Base-by-base conservation (phyloP, 345 rosid genomes). In the Trapa bicornis region DNA sequence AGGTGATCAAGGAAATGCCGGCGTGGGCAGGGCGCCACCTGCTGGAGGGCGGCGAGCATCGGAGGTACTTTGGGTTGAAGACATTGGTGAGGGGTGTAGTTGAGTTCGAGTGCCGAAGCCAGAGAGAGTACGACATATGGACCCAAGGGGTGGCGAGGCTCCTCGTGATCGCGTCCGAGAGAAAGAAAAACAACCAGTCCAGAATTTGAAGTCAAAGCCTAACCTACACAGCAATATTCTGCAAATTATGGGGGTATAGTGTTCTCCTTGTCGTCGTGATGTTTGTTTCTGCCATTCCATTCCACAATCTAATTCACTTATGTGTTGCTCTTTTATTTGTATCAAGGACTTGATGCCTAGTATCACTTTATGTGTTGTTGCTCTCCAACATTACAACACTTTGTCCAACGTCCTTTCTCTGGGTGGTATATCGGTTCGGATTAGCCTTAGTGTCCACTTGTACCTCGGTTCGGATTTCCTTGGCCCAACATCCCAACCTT, bases 1-100 rank as follows among this genome's bases (percentile, higher is more conserved):
- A 71, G 71, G 81, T 80, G 61, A 68, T 75, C 65, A 75, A 73
- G 38, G 70, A 77, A 35, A 65, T 80, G 67, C 79, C 79, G 2
- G 71, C 84, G 22, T 80, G 84, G 84, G 77, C 81, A 1, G 78
- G 84, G 36, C 73, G 81, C 37, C 77, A 80, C 75, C 68, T 77
- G 74, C 74, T 77, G 1, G 74, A 71, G 56, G 77, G 75, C 14
- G 80, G 82, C 0, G 78, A 78, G 67, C 37, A 81, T 32, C 60
- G 82, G 11, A 16, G 78, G 38, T 76, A 81, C 47, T 81, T 81
- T n/a, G 84, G 61, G 7, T 53, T 76, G 56, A 74, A 74, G 71
- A 81, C 80, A 0, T 38, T 65, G 62, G 14, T 57, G 32, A 63
- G 82, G 11, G 82, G 82, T 0, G 71, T 74, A 3, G 60, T 78